A percentile compares a stretch with the other conserved stretches of the same genome.
Conservation (phyloP, 129 eudicot species). For the Pulicaria dysenterica region DNA sequence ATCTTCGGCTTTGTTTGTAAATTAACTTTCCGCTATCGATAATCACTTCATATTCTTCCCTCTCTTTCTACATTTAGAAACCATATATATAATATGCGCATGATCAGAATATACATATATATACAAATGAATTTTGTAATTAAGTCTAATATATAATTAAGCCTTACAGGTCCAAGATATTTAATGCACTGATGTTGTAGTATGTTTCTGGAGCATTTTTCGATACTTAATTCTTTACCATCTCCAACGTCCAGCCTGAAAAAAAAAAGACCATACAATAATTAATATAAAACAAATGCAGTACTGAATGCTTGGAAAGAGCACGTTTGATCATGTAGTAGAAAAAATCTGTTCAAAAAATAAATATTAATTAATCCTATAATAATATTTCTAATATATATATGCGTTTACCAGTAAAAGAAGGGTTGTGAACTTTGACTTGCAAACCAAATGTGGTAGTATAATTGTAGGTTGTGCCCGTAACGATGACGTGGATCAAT, state of each 20-base stretch:
- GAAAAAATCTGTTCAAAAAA: too few species aligned
- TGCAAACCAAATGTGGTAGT: conserved; percentile 63
- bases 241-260: conserved; percentile 94
- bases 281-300: conserved; percentile 5
- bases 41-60: conserved; percentile 78
- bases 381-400: background rate
- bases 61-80: conserved; percentile 57
- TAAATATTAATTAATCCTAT: too few species aligned
- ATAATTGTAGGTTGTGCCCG: conserved; percentile 72
- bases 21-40: conserved; percentile 64
- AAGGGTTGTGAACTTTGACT: conserved; percentile 77
- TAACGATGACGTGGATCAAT: conserved; percentile 88
- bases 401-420: conserved; percentile 63
- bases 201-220: conserved; percentile 59
- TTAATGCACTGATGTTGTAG: conserved; percentile 77
- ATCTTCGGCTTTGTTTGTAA: conserved; percentile 49
- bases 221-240: conserved; percentile 72
- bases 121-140: background rate
- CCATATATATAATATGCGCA: background rate
- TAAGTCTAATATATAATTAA: background rate
- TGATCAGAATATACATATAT: too few species aligned
- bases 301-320: too few species aligned
- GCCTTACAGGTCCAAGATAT: conserved; percentile 83
- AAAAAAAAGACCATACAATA: background rate
- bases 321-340: too few species aligned